Base-by-base conservation (phyloP, 345 rosid species). In the Euphorbia lathyris region DNA sequence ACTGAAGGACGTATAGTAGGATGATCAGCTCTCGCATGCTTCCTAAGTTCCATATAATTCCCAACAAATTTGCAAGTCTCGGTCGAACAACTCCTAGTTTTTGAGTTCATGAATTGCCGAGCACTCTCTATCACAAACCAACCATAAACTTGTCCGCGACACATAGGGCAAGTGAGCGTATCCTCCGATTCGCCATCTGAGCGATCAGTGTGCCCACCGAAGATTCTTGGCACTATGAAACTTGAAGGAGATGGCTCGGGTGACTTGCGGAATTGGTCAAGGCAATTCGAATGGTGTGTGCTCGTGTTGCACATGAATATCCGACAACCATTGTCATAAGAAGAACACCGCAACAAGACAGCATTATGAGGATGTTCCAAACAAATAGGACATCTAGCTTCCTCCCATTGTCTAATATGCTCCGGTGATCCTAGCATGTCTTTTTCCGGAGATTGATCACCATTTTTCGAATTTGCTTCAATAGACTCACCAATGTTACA, bases 351-450 rank as follows among this genome's bases (percentile, higher is more conserved):
- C 65, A 91, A 67, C 47, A 89, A 86, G 22, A 89, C 93, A 0
- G 85, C 91, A 66, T 86, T 91, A 68, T 87, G 96, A 1, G 97
- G 96, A 9, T 85, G 86, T 69, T 91, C 97, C 89, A 91, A 82
- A 69, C 96, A 91, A 62, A 87, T 72, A 0, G 90, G 85, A 71
- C 97, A 91, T 75, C 82, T 76, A 8, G 76, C 83, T 53, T 85
- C 90, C 55, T 89, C 93, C 91, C 88, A 87, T 68, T 83, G 87
- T 63, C 81, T 81, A 9, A 66, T 77, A 72, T 84, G 77, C 70
- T 83, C 32, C 3, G 19, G 38, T 26, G 70, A 30, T 78, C 34
- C 83, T 5, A 66, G 43, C 9, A 72, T 69, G 53, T 73, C 40
- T 48, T 70, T n/a, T n/a, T n/a, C n/a, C n/a, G n/a, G n/a, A n/a